A percentile compares a stretch with the other conserved stretches of the same genome.
Conservation (phyloP, 164 flowering plant genomes). For the Nymphaea thermarum region DNA sequence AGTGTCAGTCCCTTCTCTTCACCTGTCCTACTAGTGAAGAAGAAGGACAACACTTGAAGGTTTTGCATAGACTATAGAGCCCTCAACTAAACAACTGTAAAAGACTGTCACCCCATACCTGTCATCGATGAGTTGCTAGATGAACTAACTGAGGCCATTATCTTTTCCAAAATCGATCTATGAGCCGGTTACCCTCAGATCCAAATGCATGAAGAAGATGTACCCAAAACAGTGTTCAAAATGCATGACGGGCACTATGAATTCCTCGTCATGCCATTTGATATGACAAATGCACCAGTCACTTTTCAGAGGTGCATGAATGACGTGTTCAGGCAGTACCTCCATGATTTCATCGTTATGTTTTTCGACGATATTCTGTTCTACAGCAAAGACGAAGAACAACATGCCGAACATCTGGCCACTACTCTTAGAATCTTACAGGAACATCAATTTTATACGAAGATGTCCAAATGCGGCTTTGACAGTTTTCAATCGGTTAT, state of each 20-base stretch:
- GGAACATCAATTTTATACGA: not conserved
- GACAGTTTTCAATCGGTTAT: not conserved
- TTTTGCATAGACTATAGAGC: not conserved
- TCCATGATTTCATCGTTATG: not conserved
- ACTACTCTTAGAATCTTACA: not conserved
- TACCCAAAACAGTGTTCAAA: not conserved
- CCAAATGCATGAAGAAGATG: not conserved
- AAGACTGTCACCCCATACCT: not conserved
- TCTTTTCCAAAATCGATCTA: not conserved
- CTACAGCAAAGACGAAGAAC: not conserved
- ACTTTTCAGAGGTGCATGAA: too few relatives aligned
- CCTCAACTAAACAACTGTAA: not conserved
- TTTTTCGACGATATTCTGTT: conserved; percentile 3
- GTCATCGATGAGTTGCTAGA: not conserved
- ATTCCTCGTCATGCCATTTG: conserved; percentile 3
- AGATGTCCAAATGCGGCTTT: not conserved
- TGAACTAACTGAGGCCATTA: not conserved
- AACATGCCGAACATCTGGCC: not conserved
- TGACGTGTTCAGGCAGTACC: not conserved
- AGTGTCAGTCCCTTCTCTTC: not conserved
- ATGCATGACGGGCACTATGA: not conserved
- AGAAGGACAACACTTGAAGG: not conserved
- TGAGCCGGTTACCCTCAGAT: not conserved
- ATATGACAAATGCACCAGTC: too few relatives aligned
- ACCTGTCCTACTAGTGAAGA: not conserved